Evolutionary conservation across 306 rosid species (phyloP), one percentile per base, ranked within the genome.

Genomic region (Vicia sativa): DNA sequence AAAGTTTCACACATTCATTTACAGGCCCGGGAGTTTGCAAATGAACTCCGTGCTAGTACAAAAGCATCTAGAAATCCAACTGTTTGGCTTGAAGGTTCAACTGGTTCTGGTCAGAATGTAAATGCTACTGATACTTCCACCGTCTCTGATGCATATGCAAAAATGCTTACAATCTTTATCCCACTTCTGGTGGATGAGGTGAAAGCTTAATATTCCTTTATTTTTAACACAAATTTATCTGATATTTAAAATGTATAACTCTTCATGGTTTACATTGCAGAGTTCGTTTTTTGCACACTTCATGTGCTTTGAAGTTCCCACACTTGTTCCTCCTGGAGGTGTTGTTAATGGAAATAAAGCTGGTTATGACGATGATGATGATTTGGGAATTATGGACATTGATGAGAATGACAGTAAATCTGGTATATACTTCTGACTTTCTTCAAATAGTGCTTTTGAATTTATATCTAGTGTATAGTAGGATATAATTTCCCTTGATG

Each of bases 121-220:
- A 93, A 90, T 82, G 90, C 99, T 31, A 81, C 96, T 9, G 99
- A 93, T 72, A 87, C 96, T 73, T 90, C 97, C 72, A 83, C 95
- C 4, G 97, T 93, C 43, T 93, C 99, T 69, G 99, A 93, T 67
- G 99, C 99, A 79, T 93, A 93, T 83, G 84, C 96, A 55, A 93
- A 90, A 83, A 93, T 93, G 97, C 89, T 93, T 53, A 93, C 99
- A 4, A 93, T 90, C 70, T 93, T 93, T 79, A 90, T 93, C 79
- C 99, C 99, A 0, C 99, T 93, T 74, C 86, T 93, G 74, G 97
- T 93, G 70, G 99, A 93, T 81, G 99, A 93, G 99, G 99, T 93
- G 45, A 73, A 57, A 50, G 10, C 65, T 68, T 62, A 28, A 53
- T 74, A 65, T 67, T 60, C 45, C 41, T 54, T 70, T 67, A 64